A percentile compares a stretch with the other conserved stretches of the same genome.
Evolutionary conservation across 306 rosid species (phyloP).

Genomic region (Ceratonia siliqua): DNA sequence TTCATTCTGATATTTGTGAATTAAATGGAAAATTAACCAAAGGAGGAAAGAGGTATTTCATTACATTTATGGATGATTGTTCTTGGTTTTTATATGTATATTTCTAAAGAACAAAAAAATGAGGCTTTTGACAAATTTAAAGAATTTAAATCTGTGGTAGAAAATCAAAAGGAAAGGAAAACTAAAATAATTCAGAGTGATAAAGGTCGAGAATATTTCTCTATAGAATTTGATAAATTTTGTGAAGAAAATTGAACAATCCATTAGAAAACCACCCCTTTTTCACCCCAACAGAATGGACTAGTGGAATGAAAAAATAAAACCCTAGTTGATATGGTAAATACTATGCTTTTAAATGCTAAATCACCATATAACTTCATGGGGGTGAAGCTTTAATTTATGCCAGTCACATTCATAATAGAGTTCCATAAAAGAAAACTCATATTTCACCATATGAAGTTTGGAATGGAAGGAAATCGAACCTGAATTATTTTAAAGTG

Average conservation of each 20-base stretch:
- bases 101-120: neutral
- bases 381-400: neutral
- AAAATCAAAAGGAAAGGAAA: conserved; percentile 15
- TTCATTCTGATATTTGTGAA: too few relatives aligned
- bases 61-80: too few relatives aligned
- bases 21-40: too few relatives aligned
- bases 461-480: neutral
- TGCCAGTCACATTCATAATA: neutral
- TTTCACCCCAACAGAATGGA: neutral
- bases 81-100: too few relatives aligned
- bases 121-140: neutral
- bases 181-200: neutral
- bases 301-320: neutral
- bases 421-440: neutral
- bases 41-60: too few relatives aligned
- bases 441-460: neutral
- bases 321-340: neutral
- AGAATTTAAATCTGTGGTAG: neutral
- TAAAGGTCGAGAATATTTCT: neutral
- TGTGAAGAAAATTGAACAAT: too few relatives aligned
- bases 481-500: neutral
- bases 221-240: too few relatives aligned
- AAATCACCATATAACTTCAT: neutral
- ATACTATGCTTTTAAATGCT: neutral
- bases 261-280: too few relatives aligned